Conservation (phyloP, 1,139 yeast genomes). For the Arxiozyma heterogenica region DNA sequence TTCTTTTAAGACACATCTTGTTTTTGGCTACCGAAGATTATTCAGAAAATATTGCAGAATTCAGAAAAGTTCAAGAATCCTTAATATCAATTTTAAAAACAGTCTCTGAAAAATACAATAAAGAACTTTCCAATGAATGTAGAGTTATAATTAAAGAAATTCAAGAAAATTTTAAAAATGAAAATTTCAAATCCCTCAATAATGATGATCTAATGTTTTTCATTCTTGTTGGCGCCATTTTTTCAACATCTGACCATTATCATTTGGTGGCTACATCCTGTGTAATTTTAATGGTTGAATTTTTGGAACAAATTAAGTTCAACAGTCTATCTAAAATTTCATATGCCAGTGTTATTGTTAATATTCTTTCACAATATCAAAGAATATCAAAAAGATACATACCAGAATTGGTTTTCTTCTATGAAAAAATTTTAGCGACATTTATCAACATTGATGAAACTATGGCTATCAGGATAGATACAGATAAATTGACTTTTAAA, state of each 20-base stretch:
- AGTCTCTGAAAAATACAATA: constrained; percentile 59
- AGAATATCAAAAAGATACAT: constrained; percentile 66
- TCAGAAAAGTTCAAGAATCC: constrained; percentile 35
- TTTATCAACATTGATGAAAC: constrained; percentile 33
- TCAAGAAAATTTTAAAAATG: constrained; percentile 38
- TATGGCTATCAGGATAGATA: constrained; percentile 19
- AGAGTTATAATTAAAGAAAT: constrained; percentile 41
- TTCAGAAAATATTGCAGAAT: constrained; percentile 18
- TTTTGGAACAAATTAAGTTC: constrained; percentile 44
- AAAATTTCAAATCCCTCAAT: constrained; percentile 18
- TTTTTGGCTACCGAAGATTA: constrained; percentile 38
- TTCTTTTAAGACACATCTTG: constrained; percentile 56
- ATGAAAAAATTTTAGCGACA: constrained; percentile 44
- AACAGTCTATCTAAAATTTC: constrained; percentile 34
- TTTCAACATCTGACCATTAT: constrained; percentile 92
- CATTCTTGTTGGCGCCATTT: constrained; percentile 62
- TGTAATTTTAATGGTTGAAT: constrained; percentile 61
- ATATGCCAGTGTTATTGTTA: constrained; percentile 55
- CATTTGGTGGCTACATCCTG: constrained; percentile 87
- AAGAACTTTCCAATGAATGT: constrained; percentile 49
- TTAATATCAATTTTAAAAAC: constrained; percentile 46
- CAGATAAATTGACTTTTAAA: constrained; percentile 19
- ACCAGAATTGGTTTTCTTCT: constrained; percentile 65
- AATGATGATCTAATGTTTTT: constrained; percentile 54
- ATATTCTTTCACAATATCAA: constrained; percentile 62